Evolutionary conservation across 73 alveolate species (phyloP), one percentile per base, ranked within the genome.

Genomic region (Paramecium biaurelia): DNA sequence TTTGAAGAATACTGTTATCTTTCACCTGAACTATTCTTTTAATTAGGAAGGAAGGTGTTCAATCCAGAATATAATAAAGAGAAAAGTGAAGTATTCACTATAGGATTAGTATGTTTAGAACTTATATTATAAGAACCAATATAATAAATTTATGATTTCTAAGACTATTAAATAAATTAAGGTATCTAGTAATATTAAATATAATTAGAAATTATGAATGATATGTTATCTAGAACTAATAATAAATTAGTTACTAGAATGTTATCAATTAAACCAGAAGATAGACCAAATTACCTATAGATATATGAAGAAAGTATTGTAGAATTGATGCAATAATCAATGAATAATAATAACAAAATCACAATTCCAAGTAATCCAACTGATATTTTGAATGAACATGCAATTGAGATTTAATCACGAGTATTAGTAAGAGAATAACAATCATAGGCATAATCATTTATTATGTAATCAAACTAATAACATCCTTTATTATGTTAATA

Each of bases 71-170:
- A 79, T 47, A 45, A 79, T 45, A 79, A 45, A 34, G 90, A 79
- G 43, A 79, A 79, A 7, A 79, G 90, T 14, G 90, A 79, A 4
- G 90, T 79, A 0, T 79, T 43, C 49, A 79, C 90, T 23, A 23
- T 79, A 4, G 90, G 90, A 21, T 79, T 79, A 21, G 90, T 79
- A 4, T 79, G 90, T 79, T 47, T 79, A 20, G 90, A 79, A 79
- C n/a, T 79, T 2, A 42, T 24, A 4, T 26, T 79, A 28, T 43
- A 38, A 23, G 45, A 38, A 79, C n/a, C 53, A 18, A 45, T 79
- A 10, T 21, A 79, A 45, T 10, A 42, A 7, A 79, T 79, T 21
- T 79, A 79, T 79, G 49, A 79, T 79, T 79, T 79, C 45, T 41
- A 79, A 43, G 70, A 79, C 12, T 79, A 43, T 41, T 10, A 43